Base-by-base conservation (phyloP, 441 rosid species). In the Raphanus hybrid region DNA sequence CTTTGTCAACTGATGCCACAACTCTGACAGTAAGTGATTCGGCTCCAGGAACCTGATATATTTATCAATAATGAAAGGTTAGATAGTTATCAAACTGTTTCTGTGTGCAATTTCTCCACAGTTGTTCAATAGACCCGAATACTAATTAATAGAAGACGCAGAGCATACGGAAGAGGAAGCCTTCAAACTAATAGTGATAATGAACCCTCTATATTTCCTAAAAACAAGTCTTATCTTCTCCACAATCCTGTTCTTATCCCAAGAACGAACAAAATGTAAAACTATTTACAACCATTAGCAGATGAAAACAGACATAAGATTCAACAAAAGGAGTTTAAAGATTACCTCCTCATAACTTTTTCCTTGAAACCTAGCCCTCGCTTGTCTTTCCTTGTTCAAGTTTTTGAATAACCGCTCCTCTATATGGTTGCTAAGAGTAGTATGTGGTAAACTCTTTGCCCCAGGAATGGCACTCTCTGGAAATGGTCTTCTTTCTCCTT, bases 1-100 rank as follows among this genome's bases (percentile, higher is more conserved):
- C 88, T 81, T 93, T 96, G 85, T 96, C 97, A 75, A 92, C 97
- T 0, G 98, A 93, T 71, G 97, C 92, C 79, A 96, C 99, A 79
- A 96, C 99, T 79, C 99, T 87, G 43, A 96, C 57, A 52, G 86
- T 90, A 66, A 93, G 97, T 65, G 97, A 75, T 75, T 93, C 98
- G 9, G 97, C 98, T 74, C 97, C 97, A 75, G 87, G 91, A 80
- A 93, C 87, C 99, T 93, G 76, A 66, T 78, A 82, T 29, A 29
- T 29, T 34, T 20, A 61, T 41, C 57, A 75, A 37, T 63, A 50
- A 60, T 18, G 50, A 77, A 71, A 71, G 55, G 62, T 23, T 32
- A 23, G 4, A 37, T 65, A 16, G 61, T 75, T 75, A 67, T 32
- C n/a, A 14, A 10, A 43, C 50, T 8, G 11, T 41, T 10, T 9